These are phyloP conservation scores for Nicotiana attenuata DNA, from an alignment of 257 asterid genomes.

Conservation along the genomic window DNA sequence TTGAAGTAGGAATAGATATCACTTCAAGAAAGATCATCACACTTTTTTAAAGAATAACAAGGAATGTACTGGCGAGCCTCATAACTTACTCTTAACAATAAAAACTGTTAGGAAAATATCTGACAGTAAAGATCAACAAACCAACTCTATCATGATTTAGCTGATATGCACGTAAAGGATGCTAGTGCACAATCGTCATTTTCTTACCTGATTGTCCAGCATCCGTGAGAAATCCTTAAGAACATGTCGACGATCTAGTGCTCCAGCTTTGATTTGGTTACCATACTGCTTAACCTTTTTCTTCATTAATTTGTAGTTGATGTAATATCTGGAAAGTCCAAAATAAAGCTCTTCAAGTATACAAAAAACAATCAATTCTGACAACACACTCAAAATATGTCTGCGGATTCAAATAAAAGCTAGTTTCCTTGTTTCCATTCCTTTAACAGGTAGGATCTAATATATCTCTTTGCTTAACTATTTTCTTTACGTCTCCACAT, in stretches of 20 bases:
- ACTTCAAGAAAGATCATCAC: conserved; percentile 3
- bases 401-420: neutral
- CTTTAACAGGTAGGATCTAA: neutral
- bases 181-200: neutral
- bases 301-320: conserved; percentile 97
- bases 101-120: neutral
- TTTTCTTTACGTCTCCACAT: neutral
- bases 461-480: neutral
- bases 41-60: neutral
- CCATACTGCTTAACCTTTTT: conserved; percentile 75
- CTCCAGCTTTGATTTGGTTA: conserved; percentile 64
- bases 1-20: neutral
- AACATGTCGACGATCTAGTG: conserved; percentile 62
- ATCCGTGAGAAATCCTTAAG: conserved; percentile 93
- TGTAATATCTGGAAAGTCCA: conserved; percentile 60
- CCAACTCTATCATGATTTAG: neutral
- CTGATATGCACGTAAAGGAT: neutral
- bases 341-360: conserved; percentile 3
- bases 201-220: conserved; percentile 79
- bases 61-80: neutral
- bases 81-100: neutral
- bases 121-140: neutral
- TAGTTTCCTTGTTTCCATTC: neutral
- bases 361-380: neutral
- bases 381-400: neutral